phyloP scores from a whole-genome alignment of 345 rosid genomes.

The Anacardium occidentale region DNA sequence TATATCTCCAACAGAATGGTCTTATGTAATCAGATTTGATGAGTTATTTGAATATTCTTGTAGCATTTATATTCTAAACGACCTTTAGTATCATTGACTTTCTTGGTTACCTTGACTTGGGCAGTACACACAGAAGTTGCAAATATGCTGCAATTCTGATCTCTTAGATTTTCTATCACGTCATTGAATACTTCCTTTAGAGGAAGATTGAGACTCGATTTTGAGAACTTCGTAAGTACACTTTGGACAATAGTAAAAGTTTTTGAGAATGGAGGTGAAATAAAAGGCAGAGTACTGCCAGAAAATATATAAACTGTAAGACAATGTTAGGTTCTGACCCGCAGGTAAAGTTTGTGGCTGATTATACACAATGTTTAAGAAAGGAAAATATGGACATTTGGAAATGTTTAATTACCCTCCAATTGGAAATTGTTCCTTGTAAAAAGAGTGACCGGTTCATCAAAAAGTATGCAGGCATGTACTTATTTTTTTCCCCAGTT shows the following conservation, averaged over 20 bases:
- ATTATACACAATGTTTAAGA: too few species aligned
- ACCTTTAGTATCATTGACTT: not conserved
- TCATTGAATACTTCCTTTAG: too few species aligned
- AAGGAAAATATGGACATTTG: not conserved
- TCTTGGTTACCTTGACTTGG: not conserved
- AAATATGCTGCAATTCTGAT: not conserved
- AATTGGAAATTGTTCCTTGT: not conserved
- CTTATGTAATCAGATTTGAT: not conserved
- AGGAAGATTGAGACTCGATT: too few species aligned
- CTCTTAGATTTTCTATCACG: too few species aligned
- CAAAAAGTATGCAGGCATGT: not conserved
- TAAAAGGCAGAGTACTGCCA: too few species aligned
- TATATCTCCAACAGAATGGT: not conserved
- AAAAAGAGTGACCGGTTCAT: not conserved
- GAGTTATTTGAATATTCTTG: not conserved
- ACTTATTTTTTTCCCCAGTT: not conserved
- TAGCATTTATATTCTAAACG: not conserved
- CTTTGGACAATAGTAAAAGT: too few species aligned
- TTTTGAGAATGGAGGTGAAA: too few species aligned
- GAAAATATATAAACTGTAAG: not conserved
- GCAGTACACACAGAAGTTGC: not conserved
- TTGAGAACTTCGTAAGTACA: too few species aligned
- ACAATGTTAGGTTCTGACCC: not conserved
- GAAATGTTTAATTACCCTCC: not conserved
- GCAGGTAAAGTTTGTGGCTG: not conserved